phyloP scores from a whole-genome alignment of 495 filamentous ascomycete species.

The Platismatia glauca region DNA sequence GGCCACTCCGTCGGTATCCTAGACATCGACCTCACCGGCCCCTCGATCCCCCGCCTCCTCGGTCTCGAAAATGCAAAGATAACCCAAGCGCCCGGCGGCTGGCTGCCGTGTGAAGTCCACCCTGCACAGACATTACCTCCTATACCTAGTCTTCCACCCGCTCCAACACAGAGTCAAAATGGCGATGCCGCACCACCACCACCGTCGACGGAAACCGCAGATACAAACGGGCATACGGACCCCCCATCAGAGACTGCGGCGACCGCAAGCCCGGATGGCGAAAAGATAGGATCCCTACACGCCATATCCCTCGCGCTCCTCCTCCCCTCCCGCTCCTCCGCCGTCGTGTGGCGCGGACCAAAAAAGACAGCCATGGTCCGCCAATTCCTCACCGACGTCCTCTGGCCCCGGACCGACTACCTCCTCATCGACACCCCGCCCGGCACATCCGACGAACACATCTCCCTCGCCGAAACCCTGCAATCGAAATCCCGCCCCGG shows the following conservation, averaged over 20 bases:
- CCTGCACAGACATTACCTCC: slow-evolving; percentile 31
- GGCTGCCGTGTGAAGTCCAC: slow-evolving; percentile 81
- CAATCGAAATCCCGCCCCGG: slow-evolving; percentile 39
- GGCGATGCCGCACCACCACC: slow-evolving; percentile 8
- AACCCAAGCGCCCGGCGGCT: slow-evolving; percentile 77
- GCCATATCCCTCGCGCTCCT: slow-evolving; percentile 95
- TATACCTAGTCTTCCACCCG: slow-evolving; percentile 12
- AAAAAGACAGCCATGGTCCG: slow-evolving; percentile 99
- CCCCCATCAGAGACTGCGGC: not conserved
- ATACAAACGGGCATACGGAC: not conserved
- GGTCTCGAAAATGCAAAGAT: slow-evolving; percentile 83
- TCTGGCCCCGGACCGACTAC: slow-evolving; percentile 81
- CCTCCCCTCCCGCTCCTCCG: slow-evolving; percentile 70
- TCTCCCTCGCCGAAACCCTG: slow-evolving; percentile 81
- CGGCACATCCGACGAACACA: slow-evolving; percentile 95
- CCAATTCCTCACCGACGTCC: slow-evolving; percentile 85
- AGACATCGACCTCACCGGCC: slow-evolving; percentile 92
- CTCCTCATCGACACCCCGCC: slow-evolving; percentile 93
- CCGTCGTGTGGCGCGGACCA: slow-evolving; percentile 93
- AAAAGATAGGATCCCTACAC: slow-evolving; percentile 52
- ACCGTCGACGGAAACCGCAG: slow-evolving; percentile 4
- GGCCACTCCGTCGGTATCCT: slow-evolving; percentile 88
- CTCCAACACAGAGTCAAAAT: slow-evolving; percentile 19
- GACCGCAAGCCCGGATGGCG: not conserved
- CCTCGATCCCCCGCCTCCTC: slow-evolving; percentile 90